These are phyloP conservation scores for Diplocarpon mali DNA, from an alignment of 2,329 filamentous ascomycete species.

Conservation along the genomic window DNA sequence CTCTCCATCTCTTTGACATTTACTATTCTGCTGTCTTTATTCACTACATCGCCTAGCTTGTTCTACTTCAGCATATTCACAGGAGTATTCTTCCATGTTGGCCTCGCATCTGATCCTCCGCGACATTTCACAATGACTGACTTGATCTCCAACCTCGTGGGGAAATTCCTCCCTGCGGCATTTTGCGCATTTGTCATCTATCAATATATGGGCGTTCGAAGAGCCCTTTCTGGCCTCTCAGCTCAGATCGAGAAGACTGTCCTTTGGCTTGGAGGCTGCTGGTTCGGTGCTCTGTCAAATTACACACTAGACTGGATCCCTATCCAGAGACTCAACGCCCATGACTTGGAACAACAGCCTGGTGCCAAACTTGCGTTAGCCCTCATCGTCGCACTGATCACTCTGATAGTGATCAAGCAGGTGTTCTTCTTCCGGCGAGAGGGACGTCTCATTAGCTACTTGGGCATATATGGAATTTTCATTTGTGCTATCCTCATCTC, in stretches of 20 bases:
- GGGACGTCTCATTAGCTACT: constrained; percentile 65
- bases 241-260: constrained; percentile 86
- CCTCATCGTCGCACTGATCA: constrained; percentile 61
- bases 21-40: constrained; percentile 66
- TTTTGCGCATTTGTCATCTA: constrained; percentile 86
- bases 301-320: constrained; percentile 93
- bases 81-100: constrained; percentile 80
- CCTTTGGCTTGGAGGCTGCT: constrained; percentile 80
- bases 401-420: constrained; percentile 60
- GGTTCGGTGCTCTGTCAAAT: constrained; percentile 86
- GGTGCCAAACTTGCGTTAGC: constrained; percentile 76
- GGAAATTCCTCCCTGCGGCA: constrained; percentile 74
- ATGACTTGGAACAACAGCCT: constrained; percentile 81
- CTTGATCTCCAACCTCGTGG: constrained; percentile 67
- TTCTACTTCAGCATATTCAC: constrained; percentile 81
- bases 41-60: constrained; percentile 64
- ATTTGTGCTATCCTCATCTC: constrained; percentile 55
- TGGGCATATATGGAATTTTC: constrained; percentile 67
- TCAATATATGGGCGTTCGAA: constrained; percentile 65
- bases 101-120: constrained; percentile 80
- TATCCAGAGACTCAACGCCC: constrained; percentile 79
- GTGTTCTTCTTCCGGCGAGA: constrained; percentile 80
- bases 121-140: constrained; percentile 53
- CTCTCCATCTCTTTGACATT: constrained; percentile 74
- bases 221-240: constrained; percentile 58